Evolutionary conservation across 2,329 filamentous ascomycete species (phyloP).

Genomic region (Fusarium pseudograminearum): DNA sequence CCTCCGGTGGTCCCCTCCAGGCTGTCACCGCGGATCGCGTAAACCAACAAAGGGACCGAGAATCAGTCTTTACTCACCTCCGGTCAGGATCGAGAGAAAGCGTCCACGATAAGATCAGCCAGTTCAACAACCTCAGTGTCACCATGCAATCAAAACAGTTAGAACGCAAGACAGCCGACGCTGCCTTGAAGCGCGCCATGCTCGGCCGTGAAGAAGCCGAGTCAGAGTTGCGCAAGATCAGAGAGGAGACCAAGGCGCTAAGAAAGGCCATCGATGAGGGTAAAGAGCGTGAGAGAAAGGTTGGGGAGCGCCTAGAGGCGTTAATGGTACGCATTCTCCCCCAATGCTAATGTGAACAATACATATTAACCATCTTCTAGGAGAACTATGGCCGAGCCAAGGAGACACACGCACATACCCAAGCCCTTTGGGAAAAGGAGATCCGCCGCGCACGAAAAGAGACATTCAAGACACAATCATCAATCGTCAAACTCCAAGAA

Average conservation of each 20-base stretch:
- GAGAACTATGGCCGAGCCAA: conserved; percentile 78
- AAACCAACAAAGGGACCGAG: conserved; percentile 61
- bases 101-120: conserved; percentile 76
- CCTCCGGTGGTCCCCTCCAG: conserved; percentile 69
- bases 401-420: conserved; percentile 74
- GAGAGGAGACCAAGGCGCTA: conserved; percentile 69
- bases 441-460: conserved; percentile 77
- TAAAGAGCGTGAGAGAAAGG: conserved; percentile 72
- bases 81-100: conserved; percentile 64
- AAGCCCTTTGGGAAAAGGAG: conserved; percentile 79
- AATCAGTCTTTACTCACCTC: conserved; percentile 53
- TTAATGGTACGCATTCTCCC: conserved; percentile 69
- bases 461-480: conserved; percentile 79
- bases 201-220: conserved; percentile 78
- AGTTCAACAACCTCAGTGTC: conserved; percentile 77
- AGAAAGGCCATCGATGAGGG: conserved; percentile 73
- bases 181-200: conserved; percentile 74
- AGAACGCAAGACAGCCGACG: conserved; percentile 74
- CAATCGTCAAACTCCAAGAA: conserved; percentile 77
- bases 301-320: conserved; percentile 74
- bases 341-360: neutral
- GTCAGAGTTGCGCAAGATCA: conserved; percentile 71
- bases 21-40: conserved; percentile 73
- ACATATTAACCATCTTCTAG: conserved; percentile 56
- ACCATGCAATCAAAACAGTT: conserved; percentile 70